These are phyloP conservation scores for Penicillium glabrum DNA, from an alignment of 2,329 filamentous ascomycete genomes.

Conservation along the genomic window DNA sequence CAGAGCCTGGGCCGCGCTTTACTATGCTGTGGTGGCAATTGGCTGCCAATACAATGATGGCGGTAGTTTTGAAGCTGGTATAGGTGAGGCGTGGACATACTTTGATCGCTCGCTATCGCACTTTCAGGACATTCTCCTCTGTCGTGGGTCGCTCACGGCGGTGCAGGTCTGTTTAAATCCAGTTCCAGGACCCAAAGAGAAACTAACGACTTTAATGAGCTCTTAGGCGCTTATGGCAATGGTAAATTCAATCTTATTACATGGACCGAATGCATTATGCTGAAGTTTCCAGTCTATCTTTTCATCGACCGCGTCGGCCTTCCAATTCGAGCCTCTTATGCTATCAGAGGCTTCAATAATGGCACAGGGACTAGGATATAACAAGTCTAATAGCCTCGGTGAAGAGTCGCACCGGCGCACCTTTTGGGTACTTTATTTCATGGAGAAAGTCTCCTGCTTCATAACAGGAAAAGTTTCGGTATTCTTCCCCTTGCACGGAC, in stretches of 20 bases:
- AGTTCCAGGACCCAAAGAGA: background rate
- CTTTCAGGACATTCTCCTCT: background rate
- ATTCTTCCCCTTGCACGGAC: background rate
- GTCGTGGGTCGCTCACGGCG: background rate
- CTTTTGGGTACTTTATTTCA: background rate
- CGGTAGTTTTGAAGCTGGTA: background rate
- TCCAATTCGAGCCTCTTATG: background rate
- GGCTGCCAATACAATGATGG: conserved; percentile 1
- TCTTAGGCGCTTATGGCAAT: background rate
- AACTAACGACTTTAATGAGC: background rate
- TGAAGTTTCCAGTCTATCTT: background rate
- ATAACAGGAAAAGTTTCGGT: background rate
- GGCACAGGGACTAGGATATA: background rate
- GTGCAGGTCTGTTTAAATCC: background rate
- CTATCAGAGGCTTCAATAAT: background rate
- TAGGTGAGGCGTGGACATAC: conserved; percentile 1
- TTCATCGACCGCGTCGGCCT: background rate
- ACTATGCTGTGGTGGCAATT: background rate
- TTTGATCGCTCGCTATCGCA: background rate
- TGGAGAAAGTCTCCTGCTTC: background rate
- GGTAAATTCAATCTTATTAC: background rate
- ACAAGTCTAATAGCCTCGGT: background rate
- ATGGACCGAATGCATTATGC: background rate
- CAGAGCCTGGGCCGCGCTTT: background rate
- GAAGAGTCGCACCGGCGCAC: background rate